Conservation (phyloP, 495 filamentous ascomycete species). For the Tirmania nivea region DNA sequence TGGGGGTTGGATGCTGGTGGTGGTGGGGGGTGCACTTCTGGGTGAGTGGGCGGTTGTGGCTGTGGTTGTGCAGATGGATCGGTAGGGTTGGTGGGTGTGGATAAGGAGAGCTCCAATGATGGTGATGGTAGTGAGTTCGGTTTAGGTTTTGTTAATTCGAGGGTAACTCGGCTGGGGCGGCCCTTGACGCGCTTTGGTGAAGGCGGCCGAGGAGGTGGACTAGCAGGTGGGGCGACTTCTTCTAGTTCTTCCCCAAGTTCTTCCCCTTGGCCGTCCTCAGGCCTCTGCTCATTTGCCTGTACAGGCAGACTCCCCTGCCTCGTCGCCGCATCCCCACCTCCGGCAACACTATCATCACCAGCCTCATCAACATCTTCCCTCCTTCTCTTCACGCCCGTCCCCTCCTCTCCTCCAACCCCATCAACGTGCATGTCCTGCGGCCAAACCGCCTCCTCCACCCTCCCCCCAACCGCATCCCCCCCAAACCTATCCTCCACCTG, state of each 20-base stretch:
- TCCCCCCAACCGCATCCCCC: slow-evolving; percentile 5
- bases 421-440: slow-evolving; percentile 2
- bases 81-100: neutral
- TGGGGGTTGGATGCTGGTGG: too few relatives aligned
- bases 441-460: slow-evolving; percentile 6
- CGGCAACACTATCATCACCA: neutral
- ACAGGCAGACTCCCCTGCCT: neutral
- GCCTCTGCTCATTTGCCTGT: neutral
- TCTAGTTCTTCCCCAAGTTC: neutral
- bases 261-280: too few relatives aligned
- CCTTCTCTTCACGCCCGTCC: neutral
- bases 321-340: neutral
- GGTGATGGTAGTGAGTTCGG: neutral
- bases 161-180: too few relatives aligned
- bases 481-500: neutral
- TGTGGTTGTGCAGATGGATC: neutral
- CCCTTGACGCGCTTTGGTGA: too few relatives aligned
- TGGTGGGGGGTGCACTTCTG: too few relatives aligned
- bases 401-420: neutral
- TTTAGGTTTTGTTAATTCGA: neutral
- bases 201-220: too few relatives aligned
- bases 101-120: neutral
- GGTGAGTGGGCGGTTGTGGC: too few relatives aligned
- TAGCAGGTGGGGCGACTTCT: neutral
- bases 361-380: neutral